Conservation (phyloP, 2,329 filamentous ascomycete species). For the Neonectria punicea region DNA sequence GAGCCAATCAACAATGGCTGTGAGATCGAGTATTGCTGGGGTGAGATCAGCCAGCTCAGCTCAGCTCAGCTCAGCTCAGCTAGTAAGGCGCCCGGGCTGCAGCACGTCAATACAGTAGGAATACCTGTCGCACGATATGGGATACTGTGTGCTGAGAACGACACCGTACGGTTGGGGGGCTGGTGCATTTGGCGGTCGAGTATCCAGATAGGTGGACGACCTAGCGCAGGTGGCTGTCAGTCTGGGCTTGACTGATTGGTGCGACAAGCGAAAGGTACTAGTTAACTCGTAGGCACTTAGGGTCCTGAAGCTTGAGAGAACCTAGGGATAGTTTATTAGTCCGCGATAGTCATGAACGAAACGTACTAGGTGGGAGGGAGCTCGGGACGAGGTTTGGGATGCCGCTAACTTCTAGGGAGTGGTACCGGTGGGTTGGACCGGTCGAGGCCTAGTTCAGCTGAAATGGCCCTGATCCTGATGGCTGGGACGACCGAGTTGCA, state of each 20-base stretch:
- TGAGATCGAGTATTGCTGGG: neutral
- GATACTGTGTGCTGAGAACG: neutral
- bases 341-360: no score
- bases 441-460: conserved; percentile 4
- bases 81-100: conserved; percentile 2
- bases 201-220: no score
- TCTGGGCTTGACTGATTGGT: neutral
- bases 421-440: conserved; percentile 1
- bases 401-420: neutral
- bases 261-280: neutral
- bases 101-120: neutral
- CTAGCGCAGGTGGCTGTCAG: neutral
- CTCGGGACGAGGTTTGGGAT: no score
- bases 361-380: no score
- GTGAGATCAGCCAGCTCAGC: neutral
- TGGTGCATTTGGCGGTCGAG: neutral
- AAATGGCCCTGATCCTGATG: neutral
- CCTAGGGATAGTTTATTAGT: neutral
- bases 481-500: neutral
- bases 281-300: neutral
- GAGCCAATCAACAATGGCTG: conserved; percentile 7
- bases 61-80: neutral
- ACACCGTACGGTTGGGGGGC: neutral
- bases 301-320: neutral
- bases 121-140: no score